Percentiles rank a stretch among this genome's conserved stretches.
Conservation (phyloP, 2,329 filamentous ascomycete species). For the Alternaria sp. region DNA sequence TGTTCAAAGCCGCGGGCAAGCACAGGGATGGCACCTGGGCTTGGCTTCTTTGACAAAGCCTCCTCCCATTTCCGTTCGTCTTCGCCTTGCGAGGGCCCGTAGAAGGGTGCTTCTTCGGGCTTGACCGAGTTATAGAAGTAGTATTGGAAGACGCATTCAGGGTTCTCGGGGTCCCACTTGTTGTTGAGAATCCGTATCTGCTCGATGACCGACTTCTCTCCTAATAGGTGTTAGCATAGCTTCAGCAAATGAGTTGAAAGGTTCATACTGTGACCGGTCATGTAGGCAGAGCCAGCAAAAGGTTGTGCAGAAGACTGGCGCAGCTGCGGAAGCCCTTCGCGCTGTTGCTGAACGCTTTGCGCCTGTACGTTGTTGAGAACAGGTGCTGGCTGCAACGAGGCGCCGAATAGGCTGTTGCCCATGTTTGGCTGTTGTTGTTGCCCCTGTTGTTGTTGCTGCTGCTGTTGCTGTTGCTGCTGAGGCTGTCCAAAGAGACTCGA, state of each 20-base stretch:
- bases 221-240: conserved; percentile 49
- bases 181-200: conserved; percentile 75
- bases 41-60: conserved; percentile 81
- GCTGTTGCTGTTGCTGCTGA: conserved; percentile 49
- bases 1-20: conserved; percentile 77
- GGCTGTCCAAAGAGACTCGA: conserved; percentile 52
- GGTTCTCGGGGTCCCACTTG: conserved; percentile 77
- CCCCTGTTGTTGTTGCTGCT: conserved; percentile 42
- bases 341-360: conserved; percentile 50
- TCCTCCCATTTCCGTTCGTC: conserved; percentile 85
- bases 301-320: conserved; percentile 41
- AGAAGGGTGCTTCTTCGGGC: conserved; percentile 77
- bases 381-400: conserved; percentile 43
- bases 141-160: conserved; percentile 78
- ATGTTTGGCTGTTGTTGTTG: conserved; percentile 53
- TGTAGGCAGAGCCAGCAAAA: conserved; percentile 34
- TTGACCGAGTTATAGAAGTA: conserved; percentile 91
- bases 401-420: conserved; percentile 52
- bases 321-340: conserved; percentile 48
- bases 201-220: conserved; percentile 76
- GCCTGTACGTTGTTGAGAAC: conserved; percentile 37
- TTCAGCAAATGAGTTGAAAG: neutral
- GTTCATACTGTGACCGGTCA: conserved; percentile 42
- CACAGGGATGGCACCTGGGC: conserved; percentile 78
- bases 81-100: conserved; percentile 73